These are phyloP conservation scores for Penicillium antarcticum DNA, from an alignment of 495 filamentous ascomycete genomes.

Conservation along the genomic window DNA sequence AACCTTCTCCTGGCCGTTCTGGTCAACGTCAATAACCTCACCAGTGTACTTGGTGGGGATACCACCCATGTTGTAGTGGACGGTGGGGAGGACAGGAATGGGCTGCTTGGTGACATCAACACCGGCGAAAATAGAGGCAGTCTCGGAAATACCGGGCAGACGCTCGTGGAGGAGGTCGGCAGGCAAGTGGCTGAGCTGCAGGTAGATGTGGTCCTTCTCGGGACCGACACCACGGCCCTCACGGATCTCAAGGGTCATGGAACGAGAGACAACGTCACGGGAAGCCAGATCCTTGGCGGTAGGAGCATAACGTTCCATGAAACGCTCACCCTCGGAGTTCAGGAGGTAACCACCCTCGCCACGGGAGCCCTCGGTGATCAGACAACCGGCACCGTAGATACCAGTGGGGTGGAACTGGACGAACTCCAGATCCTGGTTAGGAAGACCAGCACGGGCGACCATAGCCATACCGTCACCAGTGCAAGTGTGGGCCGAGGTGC, in stretches of 20 bases:
- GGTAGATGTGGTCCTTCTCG: conserved; percentile 96
- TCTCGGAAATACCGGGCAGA: conserved; percentile 97
- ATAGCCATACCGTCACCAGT: conserved; percentile 99
- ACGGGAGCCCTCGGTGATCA: conserved; percentile 97
- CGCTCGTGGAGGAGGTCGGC: conserved; percentile 89
- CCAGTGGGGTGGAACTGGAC: conserved; percentile 99
- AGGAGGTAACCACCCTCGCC: conserved; percentile 97
- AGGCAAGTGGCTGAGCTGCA: conserved; percentile 92
- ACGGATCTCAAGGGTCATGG: conserved; percentile 96
- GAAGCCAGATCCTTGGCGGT: conserved; percentile 94
- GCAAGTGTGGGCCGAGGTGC: conserved; percentile 95
- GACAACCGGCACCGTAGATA: conserved; percentile 96
- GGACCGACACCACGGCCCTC: conserved; percentile 94
- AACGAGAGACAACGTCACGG: conserved; percentile 91
- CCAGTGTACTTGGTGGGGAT: conserved; percentile 96
- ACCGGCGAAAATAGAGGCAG: conserved; percentile 91
- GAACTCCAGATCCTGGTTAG: conserved; percentile 99
- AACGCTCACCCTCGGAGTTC: conserved; percentile 95
- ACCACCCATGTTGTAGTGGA: conserved; percentile 99
- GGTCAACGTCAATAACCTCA: conserved; percentile 85
- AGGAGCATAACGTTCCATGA: conserved; percentile 98
- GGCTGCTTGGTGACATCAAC: conserved; percentile 96
- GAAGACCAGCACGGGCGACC: conserved; percentile 95
- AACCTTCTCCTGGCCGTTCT: conserved; percentile 80
- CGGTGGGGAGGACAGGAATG: conserved; percentile 93